Percentiles rank a stretch among this genome's conserved stretches.
Conservation (phyloP, 2,329 filamentous ascomycete genomes). For the Pseudogymnoascus sp. region DNA sequence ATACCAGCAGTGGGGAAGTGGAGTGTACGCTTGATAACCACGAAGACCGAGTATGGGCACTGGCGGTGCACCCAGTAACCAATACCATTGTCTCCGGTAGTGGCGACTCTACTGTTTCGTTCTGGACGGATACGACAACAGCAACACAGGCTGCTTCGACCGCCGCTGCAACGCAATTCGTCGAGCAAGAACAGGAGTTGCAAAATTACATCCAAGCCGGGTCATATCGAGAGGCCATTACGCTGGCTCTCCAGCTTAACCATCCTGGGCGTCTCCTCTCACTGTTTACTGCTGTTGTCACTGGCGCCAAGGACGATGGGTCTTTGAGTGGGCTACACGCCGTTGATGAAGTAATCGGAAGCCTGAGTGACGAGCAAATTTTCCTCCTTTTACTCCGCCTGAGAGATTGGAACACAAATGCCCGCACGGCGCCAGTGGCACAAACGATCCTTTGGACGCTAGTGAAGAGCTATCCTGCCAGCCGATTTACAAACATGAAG, state of each 20-base stretch:
- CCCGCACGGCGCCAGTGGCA: conserved; percentile 72
- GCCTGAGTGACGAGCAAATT: conserved; percentile 74
- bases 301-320: conserved; percentile 47
- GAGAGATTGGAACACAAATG: conserved; percentile 97
- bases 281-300: conserved; percentile 73
- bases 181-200: conserved; percentile 90
- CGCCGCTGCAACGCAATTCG: conserved; percentile 64
- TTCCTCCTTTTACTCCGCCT: conserved; percentile 72
- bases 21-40: conserved; percentile 94
- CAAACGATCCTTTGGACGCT: conserved; percentile 77
- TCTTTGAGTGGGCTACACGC: conserved; percentile 56
- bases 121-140: conserved; percentile 88
- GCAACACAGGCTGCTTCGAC: conserved; percentile 68
- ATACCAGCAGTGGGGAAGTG: conserved; percentile 72
- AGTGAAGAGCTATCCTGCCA: conserved; percentile 71
- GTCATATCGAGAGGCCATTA: conserved; percentile 88
- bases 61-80: conserved; percentile 60
- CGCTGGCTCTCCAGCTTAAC: conserved; percentile 83
- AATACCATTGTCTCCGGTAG: conserved; percentile 81
- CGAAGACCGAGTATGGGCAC: conserved; percentile 88
- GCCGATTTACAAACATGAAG: conserved; percentile 63
- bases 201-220: conserved; percentile 85
- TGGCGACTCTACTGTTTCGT: conserved; percentile 85
- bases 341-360: conserved; percentile 77
- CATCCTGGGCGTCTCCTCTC: conserved; percentile 80